A percentile compares a stretch with the other conserved stretches of the same genome.
Conservation (phyloP, 345 rosid species). For the Carallia pectinifolia region DNA sequence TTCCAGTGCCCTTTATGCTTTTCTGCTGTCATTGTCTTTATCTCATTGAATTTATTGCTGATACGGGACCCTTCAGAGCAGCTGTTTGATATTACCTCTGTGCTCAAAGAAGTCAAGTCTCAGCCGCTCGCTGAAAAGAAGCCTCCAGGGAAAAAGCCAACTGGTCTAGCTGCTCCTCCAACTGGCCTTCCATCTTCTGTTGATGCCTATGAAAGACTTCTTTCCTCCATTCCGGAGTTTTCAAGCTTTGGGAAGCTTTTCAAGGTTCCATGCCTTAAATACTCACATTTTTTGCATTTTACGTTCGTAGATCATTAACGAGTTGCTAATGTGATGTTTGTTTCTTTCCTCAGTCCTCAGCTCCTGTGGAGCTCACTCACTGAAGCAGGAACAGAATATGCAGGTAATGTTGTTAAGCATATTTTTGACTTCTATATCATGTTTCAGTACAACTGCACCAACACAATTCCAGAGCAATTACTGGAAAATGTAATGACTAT, state of each 20-base stretch:
- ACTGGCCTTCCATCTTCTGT: conserved; percentile 57
- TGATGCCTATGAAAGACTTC: conserved; percentile 79
- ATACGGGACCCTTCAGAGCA: conserved; percentile 78
- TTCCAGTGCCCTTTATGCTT: background rate
- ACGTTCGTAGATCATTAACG: no score
- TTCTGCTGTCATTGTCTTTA: conserved; percentile 17
- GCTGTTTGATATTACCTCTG: conserved; percentile 75
- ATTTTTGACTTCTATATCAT: conserved; percentile 80
- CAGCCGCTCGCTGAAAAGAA: conserved; percentile 92
- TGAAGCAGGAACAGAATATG: conserved; percentile 96
- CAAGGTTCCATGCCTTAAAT: conserved; percentile 51
- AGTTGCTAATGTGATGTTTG: background rate
- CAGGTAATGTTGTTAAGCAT: conserved; percentile 91
- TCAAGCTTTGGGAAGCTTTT: conserved; percentile 78
- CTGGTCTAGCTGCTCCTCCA: conserved; percentile 77
- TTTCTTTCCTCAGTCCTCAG: conserved; percentile 57
- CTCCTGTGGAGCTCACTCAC: conserved; percentile 91
- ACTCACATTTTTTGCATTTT: background rate
- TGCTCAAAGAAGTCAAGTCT: conserved; percentile 79
- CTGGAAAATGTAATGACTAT: conserved; percentile 74
- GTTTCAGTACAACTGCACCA: conserved; percentile 95
- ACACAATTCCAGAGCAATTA: conserved; percentile 89
- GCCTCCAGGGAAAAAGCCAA: conserved; percentile 81
- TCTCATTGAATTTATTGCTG: conserved; percentile 12
- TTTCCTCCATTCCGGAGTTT: conserved; percentile 84